Base-by-base conservation (phyloP, 208 protist genomes). In the Leishmania martiniquensis region DNA sequence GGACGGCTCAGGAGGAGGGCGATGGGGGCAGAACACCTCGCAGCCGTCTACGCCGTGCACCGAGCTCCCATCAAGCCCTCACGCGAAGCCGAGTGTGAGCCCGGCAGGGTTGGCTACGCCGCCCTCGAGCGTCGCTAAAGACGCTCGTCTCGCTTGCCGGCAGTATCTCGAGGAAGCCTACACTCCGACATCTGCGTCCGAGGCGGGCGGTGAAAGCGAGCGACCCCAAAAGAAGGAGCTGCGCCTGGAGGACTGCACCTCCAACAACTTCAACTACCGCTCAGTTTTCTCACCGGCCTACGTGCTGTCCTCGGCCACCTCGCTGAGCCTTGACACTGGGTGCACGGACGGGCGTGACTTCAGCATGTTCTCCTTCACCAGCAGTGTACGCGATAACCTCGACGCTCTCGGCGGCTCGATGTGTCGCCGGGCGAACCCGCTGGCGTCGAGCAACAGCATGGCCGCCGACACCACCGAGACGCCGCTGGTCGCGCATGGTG, bases 301-400 rank as follows among this genome's bases (percentile, higher is more conserved):
- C 60, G 70, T 60, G 32, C 47, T 75, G 20, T 84, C 80, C 34
- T 25, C 81, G 29, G 63, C 10, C 34, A 62, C 72, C 12, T 75
- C 81, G 60, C 3, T 25, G 44, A 85, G 71, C 76, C 62, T 72
- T 20, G 81, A 75, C 42, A 72, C 81, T 7, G 73, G 39, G 9
- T 77, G 73, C 73, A 78, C 79, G 10, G 79, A 70, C 13, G 73
- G 79, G 9, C 76, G 76, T 60, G 76, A 85, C 59, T 76, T 55
- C 22, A 85, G 76, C 75, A 65, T 81, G 32, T 80, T 85, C 44
- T 84, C 80, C 69, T 84, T 78, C 75, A 37, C 62, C 42, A 83
- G 73, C 74, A 83, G 79, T 55, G 62, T 69, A 42, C 79, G 52
- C 7, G 79, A 83, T 25, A 72, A 60, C 67, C 63, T 70, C n/a